Evolutionary conservation across 371 early-diverging fungal genomes (phyloP), one percentile per base, ranked within the genome.

Genomic region (Apophysomyces variabilis): DNA sequence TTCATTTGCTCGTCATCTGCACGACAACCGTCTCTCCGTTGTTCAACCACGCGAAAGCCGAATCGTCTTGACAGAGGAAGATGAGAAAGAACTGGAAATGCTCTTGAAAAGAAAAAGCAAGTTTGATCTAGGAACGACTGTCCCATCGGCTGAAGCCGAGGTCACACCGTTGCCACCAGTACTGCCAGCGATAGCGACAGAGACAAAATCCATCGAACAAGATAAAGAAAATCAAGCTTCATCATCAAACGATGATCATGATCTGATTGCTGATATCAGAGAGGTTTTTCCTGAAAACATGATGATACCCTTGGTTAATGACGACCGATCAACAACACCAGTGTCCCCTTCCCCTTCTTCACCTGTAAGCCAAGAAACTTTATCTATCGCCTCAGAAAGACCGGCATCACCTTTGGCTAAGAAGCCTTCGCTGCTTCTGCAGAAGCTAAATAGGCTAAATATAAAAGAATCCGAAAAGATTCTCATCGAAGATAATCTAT

Each of bases 11-110:
- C 56, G 64, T 38, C 74, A 76, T 57, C 62, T 76, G 32, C 73
- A 76, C 61, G 74, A 73, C 18, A 61, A 76, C 41, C 66, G 77
- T 7, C 57, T 73, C 14, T 76, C 77, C 0, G 69, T 76, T 12
- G 62, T 76, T 2, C 74, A 73, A 41, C 65, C 72, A 21, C 76
- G 76, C 26, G 63, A 79, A 35, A 78, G 75, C 38, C 61, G 60
- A 14, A 71, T 79, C 38, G 56, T 71, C 7, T 63, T 77, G 64
- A 78, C 79, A 9, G 74, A 82, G 60, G 78, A 77, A n/a, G 83
- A 82, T 26, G 83, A 82, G 58, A 47, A 59, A 16, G 79, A 82
- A 41, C 57, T 82, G 7, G 69, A 74, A 7, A 68, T 62, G 9
- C 47, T 82, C 12, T 38, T 82, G 36, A 65, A 66, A 45, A 46